phyloP scores from a whole-genome alignment of 75 land plant genomes.

The Cupressus sempervirens region DNA sequence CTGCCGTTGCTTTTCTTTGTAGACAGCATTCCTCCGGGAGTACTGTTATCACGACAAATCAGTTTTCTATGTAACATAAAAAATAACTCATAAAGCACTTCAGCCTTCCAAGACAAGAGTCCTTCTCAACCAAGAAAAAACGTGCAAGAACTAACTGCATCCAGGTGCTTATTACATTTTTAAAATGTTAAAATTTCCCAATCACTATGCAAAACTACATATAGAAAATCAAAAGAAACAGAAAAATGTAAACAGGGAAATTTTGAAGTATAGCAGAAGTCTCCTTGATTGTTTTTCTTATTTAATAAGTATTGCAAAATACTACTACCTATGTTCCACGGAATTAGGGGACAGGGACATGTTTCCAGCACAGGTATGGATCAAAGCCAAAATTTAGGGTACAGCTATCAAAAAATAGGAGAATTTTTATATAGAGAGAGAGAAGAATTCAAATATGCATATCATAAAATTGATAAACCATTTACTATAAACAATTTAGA shows the following conservation, averaged over 20 bases:
- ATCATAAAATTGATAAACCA: too few relatives aligned
- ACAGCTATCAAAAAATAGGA: too few relatives aligned
- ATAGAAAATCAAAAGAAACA: not conserved
- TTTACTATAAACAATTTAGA: too few relatives aligned
- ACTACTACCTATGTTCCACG: not conserved
- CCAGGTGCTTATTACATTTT: not conserved
- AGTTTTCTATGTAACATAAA: not conserved
- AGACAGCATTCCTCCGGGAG: conserved; percentile 14
- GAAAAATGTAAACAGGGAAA: not conserved
- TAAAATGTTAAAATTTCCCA: not conserved
- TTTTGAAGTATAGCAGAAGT: not conserved
- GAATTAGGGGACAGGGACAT: too few relatives aligned
- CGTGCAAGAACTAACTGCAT: not conserved
- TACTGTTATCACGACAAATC: not conserved
- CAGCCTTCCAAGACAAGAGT: not conserved
- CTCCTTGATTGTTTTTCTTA: not conserved
- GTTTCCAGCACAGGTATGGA: too few relatives aligned
- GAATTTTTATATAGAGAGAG: too few relatives aligned
- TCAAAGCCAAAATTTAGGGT: too few relatives aligned
- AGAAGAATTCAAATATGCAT: too few relatives aligned
- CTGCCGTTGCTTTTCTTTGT: conserved; percentile 14
- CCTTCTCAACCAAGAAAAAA: not conserved
- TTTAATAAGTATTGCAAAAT: not conserved
- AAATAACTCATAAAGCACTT: not conserved
- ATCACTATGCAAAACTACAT: not conserved